These are phyloP conservation scores for Euphorbia lathyris DNA, from an alignment of 345 rosid species.

Conservation along the genomic window DNA sequence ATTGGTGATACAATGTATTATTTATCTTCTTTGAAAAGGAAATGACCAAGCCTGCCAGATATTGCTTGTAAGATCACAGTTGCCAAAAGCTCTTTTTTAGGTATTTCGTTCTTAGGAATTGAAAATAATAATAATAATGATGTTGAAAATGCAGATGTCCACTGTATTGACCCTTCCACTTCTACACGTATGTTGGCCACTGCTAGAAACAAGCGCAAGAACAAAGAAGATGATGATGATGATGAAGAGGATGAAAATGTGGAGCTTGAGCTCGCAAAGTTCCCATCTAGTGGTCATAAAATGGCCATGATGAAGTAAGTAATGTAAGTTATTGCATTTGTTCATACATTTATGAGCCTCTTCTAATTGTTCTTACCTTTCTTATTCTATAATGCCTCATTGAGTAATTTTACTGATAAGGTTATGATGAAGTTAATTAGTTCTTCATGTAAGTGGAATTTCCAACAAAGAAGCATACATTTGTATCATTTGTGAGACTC, in stretches of 20 bases:
- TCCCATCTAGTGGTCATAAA: constrained; percentile 65
- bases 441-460: not conserved
- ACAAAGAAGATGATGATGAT: constrained; percentile 67
- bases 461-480: not conserved
- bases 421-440: not conserved
- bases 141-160: not conserved
- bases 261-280: constrained; percentile 80
- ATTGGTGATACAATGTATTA: not conserved
- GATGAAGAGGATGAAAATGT: constrained; percentile 84
- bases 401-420: not conserved
- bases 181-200: constrained; percentile 13
- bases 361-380: not conserved
- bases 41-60: constrained; percentile 74
- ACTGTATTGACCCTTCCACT: constrained; percentile 22
- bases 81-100: constrained; percentile 87
- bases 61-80: constrained; percentile 65
- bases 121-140: too few species aligned
- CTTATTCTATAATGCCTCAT: not conserved
- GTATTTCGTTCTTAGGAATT: constrained; percentile 46
- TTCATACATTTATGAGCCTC: not conserved
- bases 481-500: not conserved
- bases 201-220: constrained; percentile 29
- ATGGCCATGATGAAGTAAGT: constrained; percentile 94
- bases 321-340: too few species aligned
- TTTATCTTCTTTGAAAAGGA: constrained; percentile 36